Conservation (phyloP, 805 yeast species). For the Candida bentonensis region DNA sequence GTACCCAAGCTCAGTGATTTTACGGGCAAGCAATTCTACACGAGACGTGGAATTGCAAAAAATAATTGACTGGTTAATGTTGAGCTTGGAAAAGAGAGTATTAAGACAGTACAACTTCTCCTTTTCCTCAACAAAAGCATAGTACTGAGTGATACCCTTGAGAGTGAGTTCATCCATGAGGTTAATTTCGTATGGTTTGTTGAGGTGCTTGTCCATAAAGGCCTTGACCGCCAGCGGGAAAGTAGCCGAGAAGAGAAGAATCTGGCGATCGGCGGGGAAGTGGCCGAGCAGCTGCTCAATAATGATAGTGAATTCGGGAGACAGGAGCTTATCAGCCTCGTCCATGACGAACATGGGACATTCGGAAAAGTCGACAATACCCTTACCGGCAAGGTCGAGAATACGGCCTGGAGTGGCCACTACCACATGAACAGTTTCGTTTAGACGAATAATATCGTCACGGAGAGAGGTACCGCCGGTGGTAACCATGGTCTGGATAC, state of each 20-base stretch:
- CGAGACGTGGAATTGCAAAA: conserved; percentile 95
- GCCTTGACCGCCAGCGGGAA: conserved; percentile 89
- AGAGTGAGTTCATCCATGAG: conserved; percentile 95
- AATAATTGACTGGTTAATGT: conserved; percentile 91
- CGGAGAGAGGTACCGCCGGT: conserved; percentile 93
- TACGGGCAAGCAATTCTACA: conserved; percentile 89
- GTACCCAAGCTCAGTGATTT: conserved; percentile 90
- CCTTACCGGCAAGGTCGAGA: conserved; percentile 80
- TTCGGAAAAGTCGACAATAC: conserved; percentile 72
- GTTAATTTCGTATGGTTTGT: conserved; percentile 88
- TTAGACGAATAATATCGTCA: conserved; percentile 87
- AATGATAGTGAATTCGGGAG: conserved; percentile 75
- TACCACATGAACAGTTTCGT: conserved; percentile 83
- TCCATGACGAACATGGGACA: conserved; percentile 91
- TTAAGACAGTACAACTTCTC: conserved; percentile 93
- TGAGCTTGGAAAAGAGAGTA: conserved; percentile 85
- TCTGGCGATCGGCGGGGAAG: conserved; percentile 71
- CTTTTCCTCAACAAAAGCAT: conserved; percentile 95
- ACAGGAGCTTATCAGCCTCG: conserved; percentile 95
- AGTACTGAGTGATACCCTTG: conserved; percentile 92
- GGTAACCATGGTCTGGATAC: conserved; percentile 89
- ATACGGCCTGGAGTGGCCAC: conserved; percentile 99
- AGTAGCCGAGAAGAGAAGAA: conserved; percentile 84
- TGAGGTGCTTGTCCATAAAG: conserved; percentile 82
- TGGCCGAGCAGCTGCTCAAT: conserved; percentile 75